These are phyloP conservation scores for Amanita molliuscula DNA, from an alignment of 768 basidiomycete genomes.

Conservation along the genomic window DNA sequence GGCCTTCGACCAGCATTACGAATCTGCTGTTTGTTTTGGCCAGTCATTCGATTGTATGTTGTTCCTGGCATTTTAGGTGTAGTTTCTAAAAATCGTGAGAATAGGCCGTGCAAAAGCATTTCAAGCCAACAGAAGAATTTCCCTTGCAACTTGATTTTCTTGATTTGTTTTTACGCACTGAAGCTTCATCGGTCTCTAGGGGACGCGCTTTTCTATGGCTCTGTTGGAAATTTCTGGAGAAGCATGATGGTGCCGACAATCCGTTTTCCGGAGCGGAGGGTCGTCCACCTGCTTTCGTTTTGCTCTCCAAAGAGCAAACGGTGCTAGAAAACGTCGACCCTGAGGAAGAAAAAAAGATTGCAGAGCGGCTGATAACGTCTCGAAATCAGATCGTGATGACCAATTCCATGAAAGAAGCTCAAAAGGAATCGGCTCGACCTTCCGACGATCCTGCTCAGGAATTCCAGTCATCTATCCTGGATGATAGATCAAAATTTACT, in stretches of 20 bases:
- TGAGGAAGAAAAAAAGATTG: constrained; percentile 27
- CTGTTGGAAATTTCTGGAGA: constrained; percentile 70
- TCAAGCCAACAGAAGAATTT: constrained; percentile 4
- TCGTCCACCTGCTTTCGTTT: constrained; percentile 25
- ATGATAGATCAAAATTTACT: constrained; percentile 14
- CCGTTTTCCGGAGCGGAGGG: constrained; percentile 47
- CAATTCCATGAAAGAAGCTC: constrained; percentile 19
- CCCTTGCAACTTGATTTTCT: constrained; percentile 40
- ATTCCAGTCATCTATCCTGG: constrained; percentile 1
- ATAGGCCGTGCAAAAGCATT: constrained; percentile 6
- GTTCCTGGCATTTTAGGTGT: constrained; percentile 14
- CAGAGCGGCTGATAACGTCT: constrained; percentile 27
- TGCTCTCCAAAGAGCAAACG: constrained; percentile 28
- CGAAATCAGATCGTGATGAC: constrained; percentile 27
- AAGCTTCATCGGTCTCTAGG: constrained; percentile 65
- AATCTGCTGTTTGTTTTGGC: constrained; percentile 65
- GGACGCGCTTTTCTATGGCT: constrained; percentile 81
- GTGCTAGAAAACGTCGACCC: constrained; percentile 37
- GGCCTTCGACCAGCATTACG: constrained; percentile 61
- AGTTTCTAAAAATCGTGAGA: neutral
- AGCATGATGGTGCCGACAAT: constrained; percentile 33
- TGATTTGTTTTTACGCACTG: constrained; percentile 69
- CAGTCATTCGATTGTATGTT: constrained; percentile 41
- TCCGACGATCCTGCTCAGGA: constrained; percentile 14
- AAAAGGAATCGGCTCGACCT: constrained; percentile 10